Conservation (phyloP, 768 basidiomycete genomes). For the Tremella mesenterica region DNA sequence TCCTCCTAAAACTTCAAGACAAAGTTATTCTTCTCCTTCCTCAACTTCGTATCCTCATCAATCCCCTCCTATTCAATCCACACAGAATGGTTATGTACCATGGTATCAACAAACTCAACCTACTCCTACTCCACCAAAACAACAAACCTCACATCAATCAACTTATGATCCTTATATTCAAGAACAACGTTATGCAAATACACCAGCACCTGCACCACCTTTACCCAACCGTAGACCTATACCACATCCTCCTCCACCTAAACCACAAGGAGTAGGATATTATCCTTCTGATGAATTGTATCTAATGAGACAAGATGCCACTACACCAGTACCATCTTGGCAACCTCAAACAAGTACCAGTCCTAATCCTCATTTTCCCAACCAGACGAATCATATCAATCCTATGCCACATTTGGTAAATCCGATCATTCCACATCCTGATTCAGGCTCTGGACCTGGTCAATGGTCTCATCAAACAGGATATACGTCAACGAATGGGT, state of each 20-base stretch:
- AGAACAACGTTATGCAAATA: background rate
- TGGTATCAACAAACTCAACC: conserved; percentile 40
- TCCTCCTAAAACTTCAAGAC: background rate
- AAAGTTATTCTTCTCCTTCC: too few species aligned
- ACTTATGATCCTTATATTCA: background rate
- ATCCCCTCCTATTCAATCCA: conserved; percentile 8
- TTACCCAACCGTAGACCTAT: conserved; percentile 13
- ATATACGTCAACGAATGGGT: background rate
- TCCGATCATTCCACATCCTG: too few species aligned
- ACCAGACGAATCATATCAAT: too few species aligned
- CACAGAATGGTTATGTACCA: conserved; percentile 21
- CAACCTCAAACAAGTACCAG: background rate
- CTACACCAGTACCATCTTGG: background rate
- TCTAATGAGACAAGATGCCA: conserved; percentile 7
- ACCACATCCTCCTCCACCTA: conserved; percentile 24
- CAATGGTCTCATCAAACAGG: background rate
- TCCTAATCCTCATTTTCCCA: too few species aligned
- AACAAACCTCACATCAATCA: conserved; percentile 2
- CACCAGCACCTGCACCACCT: conserved; percentile 13
- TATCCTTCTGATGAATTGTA: conserved; percentile 40
- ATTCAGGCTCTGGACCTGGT: too few species aligned
- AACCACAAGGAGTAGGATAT: conserved; percentile 25
- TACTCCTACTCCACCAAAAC: conserved; percentile 2
- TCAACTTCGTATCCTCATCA: background rate
- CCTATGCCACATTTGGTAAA: too few species aligned